phyloP scores from a whole-genome alignment of 768 basidiomycete species.

The Naematelia encephala region DNA sequence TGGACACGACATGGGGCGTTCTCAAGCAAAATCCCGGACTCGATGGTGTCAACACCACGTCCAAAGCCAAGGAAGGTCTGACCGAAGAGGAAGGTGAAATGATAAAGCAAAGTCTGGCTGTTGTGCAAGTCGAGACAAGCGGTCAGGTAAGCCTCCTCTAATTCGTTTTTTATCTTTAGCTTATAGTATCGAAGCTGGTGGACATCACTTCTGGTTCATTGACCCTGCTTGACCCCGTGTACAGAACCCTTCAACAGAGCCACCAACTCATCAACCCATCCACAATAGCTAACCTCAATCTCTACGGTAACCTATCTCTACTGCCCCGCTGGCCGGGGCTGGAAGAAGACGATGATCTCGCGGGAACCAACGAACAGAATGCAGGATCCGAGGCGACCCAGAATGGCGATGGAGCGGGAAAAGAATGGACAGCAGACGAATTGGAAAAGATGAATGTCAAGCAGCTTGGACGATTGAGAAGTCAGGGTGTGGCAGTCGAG shows the following conservation, averaged over 20 bases:
- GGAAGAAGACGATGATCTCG: slow-evolving; percentile 46
- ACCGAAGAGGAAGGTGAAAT: slow-evolving; percentile 12
- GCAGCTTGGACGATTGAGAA: slow-evolving; percentile 39
- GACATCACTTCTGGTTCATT: not conserved
- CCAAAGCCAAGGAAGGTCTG: not conserved
- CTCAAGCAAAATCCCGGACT: slow-evolving; percentile 27
- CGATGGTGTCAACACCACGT: slow-evolving; percentile 6
- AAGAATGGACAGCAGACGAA: slow-evolving; percentile 27
- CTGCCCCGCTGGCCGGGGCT: slow-evolving; percentile 44
- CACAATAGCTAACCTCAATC: slow-evolving; percentile 21
- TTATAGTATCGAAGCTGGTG: not conserved
- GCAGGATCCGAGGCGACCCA: not conserved
- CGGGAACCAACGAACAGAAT: slow-evolving; percentile 11
- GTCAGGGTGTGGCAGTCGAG: slow-evolving; percentile 41
- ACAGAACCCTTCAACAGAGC: not conserved
- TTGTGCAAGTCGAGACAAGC: slow-evolving; percentile 16
- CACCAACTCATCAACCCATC: not conserved
- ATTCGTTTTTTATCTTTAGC: too few species aligned
- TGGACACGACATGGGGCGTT: slow-evolving; percentile 44
- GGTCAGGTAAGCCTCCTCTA: slow-evolving; percentile 17
- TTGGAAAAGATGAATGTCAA: slow-evolving; percentile 25
- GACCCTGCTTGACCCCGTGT: too few species aligned
- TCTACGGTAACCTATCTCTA: slow-evolving; percentile 38
- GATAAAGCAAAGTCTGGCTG: slow-evolving; percentile 9
- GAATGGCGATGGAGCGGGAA: slow-evolving; percentile 5